A percentile compares a stretch with the other conserved stretches of the same genome.
Conservation (phyloP, 2,329 filamentous ascomycete species). For the Claviceps lovelessii region DNA sequence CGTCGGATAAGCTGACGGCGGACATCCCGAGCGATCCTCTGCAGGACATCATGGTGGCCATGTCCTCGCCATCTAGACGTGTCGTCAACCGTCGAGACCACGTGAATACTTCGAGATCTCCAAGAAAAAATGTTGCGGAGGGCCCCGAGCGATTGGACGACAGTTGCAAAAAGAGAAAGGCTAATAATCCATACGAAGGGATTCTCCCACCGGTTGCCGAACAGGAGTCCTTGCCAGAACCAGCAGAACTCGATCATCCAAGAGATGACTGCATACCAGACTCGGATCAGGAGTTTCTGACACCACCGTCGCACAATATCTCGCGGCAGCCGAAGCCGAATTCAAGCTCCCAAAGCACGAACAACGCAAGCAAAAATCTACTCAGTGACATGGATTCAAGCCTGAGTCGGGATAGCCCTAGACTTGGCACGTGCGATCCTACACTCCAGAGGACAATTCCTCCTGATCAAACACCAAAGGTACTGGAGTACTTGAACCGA, state of each 20-base stretch:
- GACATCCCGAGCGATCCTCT: background rate
- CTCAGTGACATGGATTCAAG: constrained; percentile 1
- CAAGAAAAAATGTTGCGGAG: constrained; percentile 7
- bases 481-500: constrained; percentile 17
- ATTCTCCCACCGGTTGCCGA: constrained; percentile 1
- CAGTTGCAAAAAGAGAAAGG: constrained; percentile 8
- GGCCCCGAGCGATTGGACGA: constrained; percentile 3
- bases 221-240: constrained; percentile 5
- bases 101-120: background rate
- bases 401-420: constrained; percentile 1
- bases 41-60: constrained; percentile 9
- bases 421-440: background rate
- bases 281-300: constrained; percentile 42
- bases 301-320: constrained; percentile 14
- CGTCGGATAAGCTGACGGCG: background rate
- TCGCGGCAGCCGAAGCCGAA: background rate
- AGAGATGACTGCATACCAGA: constrained; percentile 32
- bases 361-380: background rate
- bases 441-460: background rate
- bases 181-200: constrained; percentile 3
- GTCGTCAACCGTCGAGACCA: constrained; percentile 6
- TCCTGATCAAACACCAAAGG: constrained; percentile 13
- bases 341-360: background rate
- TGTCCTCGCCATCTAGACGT: constrained; percentile 16
- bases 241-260: background rate